phyloP scores from a whole-genome alignment of 2,329 filamentous ascomycete genomes.

The Trichoderma pleuroti region DNA sequence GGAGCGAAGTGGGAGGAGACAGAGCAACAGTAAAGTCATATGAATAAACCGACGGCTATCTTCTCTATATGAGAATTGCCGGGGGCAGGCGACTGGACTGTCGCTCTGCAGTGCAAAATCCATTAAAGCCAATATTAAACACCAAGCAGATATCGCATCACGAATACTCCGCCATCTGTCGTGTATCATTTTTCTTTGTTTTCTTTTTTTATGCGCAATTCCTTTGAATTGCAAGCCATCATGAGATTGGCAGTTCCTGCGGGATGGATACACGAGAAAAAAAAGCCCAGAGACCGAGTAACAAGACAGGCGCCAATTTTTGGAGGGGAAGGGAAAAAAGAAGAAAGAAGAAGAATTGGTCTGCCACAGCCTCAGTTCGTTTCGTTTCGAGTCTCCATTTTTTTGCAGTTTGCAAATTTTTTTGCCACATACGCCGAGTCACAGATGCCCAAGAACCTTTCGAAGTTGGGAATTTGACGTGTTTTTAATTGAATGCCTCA shows the following conservation, averaged over 20 bases:
- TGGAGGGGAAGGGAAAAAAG: not conserved
- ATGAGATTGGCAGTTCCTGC: slow-evolving; percentile 2
- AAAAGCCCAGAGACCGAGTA: slow-evolving; percentile 12
- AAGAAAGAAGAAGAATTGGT: slow-evolving; percentile 8
- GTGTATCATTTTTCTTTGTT: slow-evolving; percentile 16
- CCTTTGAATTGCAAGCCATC: slow-evolving; percentile 12
- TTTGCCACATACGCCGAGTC: slow-evolving; percentile 18
- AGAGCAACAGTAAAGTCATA: not conserved
- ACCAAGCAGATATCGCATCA: slow-evolving; percentile 16
- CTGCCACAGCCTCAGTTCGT: slow-evolving; percentile 9
- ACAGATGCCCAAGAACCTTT: slow-evolving; percentile 23
- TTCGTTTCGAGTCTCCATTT: slow-evolving; percentile 16
- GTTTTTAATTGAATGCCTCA: slow-evolving; percentile 52
- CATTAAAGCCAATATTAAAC: slow-evolving; percentile 16
- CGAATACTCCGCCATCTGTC: slow-evolving; percentile 6
- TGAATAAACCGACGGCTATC: not conserved
- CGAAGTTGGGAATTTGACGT: slow-evolving; percentile 40
- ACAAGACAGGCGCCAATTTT: slow-evolving; percentile 11
- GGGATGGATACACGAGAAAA: slow-evolving; percentile 10
- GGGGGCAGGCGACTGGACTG: slow-evolving; percentile 2
- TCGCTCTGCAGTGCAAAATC: slow-evolving; percentile 13
- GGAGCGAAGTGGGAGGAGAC: not conserved
- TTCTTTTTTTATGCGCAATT: slow-evolving; percentile 10
- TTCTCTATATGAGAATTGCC: not conserved
- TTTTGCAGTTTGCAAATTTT: slow-evolving; percentile 13